Percentiles rank a stretch among this genome's conserved stretches.
Conservation (phyloP, 2,329 filamentous ascomycete genomes). For the Tothia fuscella region DNA sequence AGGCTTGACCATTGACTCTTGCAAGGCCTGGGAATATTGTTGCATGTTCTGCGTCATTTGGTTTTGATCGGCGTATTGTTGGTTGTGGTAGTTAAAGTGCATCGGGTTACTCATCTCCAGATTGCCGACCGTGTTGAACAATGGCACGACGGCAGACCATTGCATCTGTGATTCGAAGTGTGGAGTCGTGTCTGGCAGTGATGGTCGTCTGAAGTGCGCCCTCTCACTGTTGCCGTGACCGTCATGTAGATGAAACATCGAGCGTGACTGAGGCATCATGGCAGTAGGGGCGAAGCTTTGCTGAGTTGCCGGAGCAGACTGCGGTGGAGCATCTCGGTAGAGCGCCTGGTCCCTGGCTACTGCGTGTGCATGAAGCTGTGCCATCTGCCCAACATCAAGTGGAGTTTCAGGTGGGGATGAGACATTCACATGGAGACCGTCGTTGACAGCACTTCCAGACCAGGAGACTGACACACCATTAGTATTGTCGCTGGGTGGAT, state of each 20-base stretch:
- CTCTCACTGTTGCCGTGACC: no score
- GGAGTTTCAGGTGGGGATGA: conserved; percentile 37
- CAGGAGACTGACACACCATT: conserved; percentile 24
- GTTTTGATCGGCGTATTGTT: not conserved
- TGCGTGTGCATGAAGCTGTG: conserved; percentile 16
- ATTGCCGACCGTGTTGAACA: conserved; percentile 13
- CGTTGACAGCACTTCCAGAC: conserved; percentile 7
- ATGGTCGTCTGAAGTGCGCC: conserved; percentile 24
- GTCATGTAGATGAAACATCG: not conserved
- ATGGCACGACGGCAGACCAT: conserved; percentile 13
- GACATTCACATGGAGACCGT: conserved; percentile 19
- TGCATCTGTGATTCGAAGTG: conserved; percentile 11
- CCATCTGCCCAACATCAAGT: conserved; percentile 20
- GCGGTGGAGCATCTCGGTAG: conserved; percentile 35
- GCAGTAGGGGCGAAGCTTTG: conserved; percentile 30
- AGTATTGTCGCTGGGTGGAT: conserved; percentile 25
- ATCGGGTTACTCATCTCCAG: conserved; percentile 13
- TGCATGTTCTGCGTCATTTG: not conserved
- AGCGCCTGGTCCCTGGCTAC: conserved; percentile 17
- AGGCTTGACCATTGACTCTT: conserved; percentile 18
- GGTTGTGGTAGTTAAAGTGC: conserved; percentile 11
- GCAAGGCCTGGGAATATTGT: conserved; percentile 15
- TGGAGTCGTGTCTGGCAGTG: conserved; percentile 19
- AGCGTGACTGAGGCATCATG: conserved; percentile 19
- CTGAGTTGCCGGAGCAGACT: conserved; percentile 39